A percentile compares a stretch with the other conserved stretches of the same genome.
These are phyloP conservation scores for Phytophthora fragariaefolia DNA, from an alignment of 352 stramenopile species.

Conservation along the genomic window DNA sequence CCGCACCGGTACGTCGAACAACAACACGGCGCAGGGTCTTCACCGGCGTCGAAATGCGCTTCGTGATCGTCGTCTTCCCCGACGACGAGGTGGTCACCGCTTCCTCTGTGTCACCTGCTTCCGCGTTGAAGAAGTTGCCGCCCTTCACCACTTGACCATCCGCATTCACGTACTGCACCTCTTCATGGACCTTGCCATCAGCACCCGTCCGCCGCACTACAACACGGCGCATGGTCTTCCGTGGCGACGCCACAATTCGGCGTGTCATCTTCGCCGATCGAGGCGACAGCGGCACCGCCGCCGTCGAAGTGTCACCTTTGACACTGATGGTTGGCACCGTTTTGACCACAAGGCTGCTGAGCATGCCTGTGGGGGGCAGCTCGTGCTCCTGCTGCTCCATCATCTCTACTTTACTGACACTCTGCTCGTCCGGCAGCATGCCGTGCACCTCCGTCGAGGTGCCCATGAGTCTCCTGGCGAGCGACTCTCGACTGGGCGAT, in stretches of 20 bases:
- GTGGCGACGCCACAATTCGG: conserved; percentile 28
- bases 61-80: conserved; percentile 13
- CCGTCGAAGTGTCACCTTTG: background rate
- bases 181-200: conserved; percentile 28
- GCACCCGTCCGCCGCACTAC: conserved; percentile 21
- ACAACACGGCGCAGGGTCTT: conserved; percentile 24
- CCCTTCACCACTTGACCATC: conserved; percentile 20
- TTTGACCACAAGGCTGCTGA: conserved; percentile 33
- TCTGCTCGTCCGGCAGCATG: conserved; percentile 21
- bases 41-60: conserved; percentile 8
- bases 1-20: conserved; percentile 17
- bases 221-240: conserved; percentile 32
- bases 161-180: conserved; percentile 31
- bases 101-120: conserved; percentile 1
- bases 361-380: conserved; percentile 7
- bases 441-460: conserved; percentile 13
- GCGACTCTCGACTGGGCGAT: conserved; percentile 39
- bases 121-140: conserved; percentile 18
- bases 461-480: conserved; percentile 27
- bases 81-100: background rate
- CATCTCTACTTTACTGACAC: conserved; percentile 8
- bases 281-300: conserved; percentile 23
- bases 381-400: conserved; percentile 11
- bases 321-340: conserved; percentile 16
- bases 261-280: conserved; percentile 26